Conservation (phyloP, 2,329 filamentous ascomycete species). For the Dissoconium aciculare region DNA sequence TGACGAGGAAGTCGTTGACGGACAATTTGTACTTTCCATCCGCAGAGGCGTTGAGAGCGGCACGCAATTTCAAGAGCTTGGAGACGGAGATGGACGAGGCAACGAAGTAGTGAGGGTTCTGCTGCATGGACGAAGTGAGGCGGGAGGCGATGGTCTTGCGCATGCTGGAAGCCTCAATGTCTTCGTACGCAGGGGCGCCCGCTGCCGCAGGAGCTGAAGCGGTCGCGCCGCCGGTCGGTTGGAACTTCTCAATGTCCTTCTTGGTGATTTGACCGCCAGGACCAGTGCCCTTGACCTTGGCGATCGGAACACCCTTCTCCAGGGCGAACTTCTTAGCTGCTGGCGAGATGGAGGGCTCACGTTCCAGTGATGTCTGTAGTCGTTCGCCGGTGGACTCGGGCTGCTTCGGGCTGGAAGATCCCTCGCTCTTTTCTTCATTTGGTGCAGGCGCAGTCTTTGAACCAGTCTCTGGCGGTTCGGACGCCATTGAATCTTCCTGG, state of each 20-base stretch:
- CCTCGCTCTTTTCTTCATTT: constrained; percentile 34
- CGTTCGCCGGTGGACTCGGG: constrained; percentile 59
- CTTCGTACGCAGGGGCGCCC: constrained; percentile 56
- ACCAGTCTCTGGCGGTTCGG: constrained; percentile 43
- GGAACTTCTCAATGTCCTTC: constrained; percentile 81
- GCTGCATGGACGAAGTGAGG: constrained; percentile 72
- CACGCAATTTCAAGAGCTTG: constrained; percentile 92
- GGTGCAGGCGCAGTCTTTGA: constrained; percentile 43
- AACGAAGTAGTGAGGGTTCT: constrained; percentile 98
- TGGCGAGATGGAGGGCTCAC: constrained; percentile 57
- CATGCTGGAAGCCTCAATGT: constrained; percentile 77
- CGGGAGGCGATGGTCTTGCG: constrained; percentile 94
- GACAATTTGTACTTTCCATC: constrained; percentile 97
- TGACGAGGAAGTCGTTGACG: constrained; percentile 99
- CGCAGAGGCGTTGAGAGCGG: constrained; percentile 74
- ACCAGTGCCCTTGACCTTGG: constrained; percentile 72
- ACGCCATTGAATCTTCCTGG: constrained; percentile 45
- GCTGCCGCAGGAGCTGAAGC: constrained; percentile 36
- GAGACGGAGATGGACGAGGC: constrained; percentile 76
- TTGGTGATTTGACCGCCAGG: constrained; percentile 77
- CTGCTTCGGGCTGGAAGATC: constrained; percentile 48
- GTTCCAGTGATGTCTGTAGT: constrained; percentile 71
- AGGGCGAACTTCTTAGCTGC: constrained; percentile 69
- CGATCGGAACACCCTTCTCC: constrained; percentile 67
- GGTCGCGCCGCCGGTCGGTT: constrained; percentile 35